A percentile compares a stretch with the other conserved stretches of the same genome.
Evolutionary conservation across 2,329 filamentous ascomycete species (phyloP).

Genomic region (Alternaria triticimaculans): DNA sequence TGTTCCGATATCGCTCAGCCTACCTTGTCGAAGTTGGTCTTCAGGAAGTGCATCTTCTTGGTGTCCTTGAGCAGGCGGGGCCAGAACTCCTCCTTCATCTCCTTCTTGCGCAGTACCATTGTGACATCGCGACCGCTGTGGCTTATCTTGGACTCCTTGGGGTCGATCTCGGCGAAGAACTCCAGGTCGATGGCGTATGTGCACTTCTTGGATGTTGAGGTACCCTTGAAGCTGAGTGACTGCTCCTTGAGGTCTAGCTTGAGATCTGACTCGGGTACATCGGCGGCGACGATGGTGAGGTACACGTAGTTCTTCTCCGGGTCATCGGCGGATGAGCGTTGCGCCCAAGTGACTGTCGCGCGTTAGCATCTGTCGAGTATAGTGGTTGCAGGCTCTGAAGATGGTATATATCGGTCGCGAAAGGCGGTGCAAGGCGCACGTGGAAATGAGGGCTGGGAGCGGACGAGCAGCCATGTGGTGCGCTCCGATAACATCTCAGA

Average conservation of each 20-base stretch:
- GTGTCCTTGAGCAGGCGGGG: constrained; percentile 88
- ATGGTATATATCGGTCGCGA: constrained; percentile 2
- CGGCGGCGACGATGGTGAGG: constrained; percentile 87
- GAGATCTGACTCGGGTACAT: constrained; percentile 76
- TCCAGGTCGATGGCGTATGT: constrained; percentile 86
- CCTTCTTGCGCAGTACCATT: constrained; percentile 95
- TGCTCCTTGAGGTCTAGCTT: constrained; percentile 77
- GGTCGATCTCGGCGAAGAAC: constrained; percentile 90
- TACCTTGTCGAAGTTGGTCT: constrained; percentile 98
- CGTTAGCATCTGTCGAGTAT: constrained; percentile 24
- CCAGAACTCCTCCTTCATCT: constrained; percentile 93
- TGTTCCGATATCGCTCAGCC: constrained; percentile 24
- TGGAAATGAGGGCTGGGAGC: too few species aligned
- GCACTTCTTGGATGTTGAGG: constrained; percentile 82
- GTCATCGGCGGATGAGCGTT: constrained; percentile 85
- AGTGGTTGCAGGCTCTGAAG: constrained; percentile 2
- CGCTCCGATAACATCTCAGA: constrained; percentile 1
- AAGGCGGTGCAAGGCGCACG: background rate
- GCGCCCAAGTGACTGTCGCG: constrained; percentile 87
- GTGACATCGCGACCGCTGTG: constrained; percentile 89
- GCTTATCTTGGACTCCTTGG: constrained; percentile 80
- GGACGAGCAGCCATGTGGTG: background rate
- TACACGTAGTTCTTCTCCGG: constrained; percentile 92
- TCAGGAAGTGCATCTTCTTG: constrained; percentile 92
- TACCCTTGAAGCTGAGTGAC: constrained; percentile 82